Conservation (phyloP, 2,329 filamentous ascomycete species). For the Curvularia verruculosa region DNA sequence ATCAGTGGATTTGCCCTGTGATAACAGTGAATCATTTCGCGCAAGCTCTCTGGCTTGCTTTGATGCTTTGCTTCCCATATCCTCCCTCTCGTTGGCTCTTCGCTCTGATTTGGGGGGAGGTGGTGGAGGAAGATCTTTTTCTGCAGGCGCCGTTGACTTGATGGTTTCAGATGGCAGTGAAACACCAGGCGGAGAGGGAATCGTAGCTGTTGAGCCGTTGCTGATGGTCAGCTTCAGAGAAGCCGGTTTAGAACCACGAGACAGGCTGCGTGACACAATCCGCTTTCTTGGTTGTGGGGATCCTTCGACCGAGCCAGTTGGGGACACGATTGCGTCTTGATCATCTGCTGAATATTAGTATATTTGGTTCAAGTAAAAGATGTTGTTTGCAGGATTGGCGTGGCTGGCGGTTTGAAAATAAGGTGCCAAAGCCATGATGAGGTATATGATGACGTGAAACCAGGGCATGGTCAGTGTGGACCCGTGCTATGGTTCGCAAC, state of each 20-base stretch:
- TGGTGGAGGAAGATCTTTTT: conserved; percentile 42
- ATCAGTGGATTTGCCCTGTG: conserved; percentile 23
- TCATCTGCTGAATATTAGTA: conserved; percentile 18
- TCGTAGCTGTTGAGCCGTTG: conserved; percentile 48
- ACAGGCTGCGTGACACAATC: conserved; percentile 43
- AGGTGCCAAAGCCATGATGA: neutral
- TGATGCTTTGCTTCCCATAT: conserved; percentile 33
- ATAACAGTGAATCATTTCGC: conserved; percentile 40
- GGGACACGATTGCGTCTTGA: conserved; percentile 21
- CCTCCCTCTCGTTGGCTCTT: conserved; percentile 16
- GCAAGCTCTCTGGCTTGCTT: conserved; percentile 27
- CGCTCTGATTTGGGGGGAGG: conserved; percentile 45
- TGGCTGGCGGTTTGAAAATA: neutral
- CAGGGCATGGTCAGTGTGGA: conserved; percentile 2
- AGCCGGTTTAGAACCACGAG: conserved; percentile 44
- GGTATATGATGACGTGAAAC: conserved; percentile 12
- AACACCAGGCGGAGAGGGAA: conserved; percentile 34
- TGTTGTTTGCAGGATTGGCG: neutral
- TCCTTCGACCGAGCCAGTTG: conserved; percentile 22
- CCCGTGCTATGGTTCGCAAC: conserved; percentile 2
- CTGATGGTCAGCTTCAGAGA: conserved; percentile 42
- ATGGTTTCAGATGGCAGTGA: conserved; percentile 16
- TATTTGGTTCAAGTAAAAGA: neutral
- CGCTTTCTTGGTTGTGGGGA: conserved; percentile 29
- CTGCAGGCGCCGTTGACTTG: conserved; percentile 22